Percentiles rank a stretch among this genome's conserved stretches.
Conservation (phyloP, 768 basidiomycete genomes). For the Xerocomus spinulosus region DNA sequence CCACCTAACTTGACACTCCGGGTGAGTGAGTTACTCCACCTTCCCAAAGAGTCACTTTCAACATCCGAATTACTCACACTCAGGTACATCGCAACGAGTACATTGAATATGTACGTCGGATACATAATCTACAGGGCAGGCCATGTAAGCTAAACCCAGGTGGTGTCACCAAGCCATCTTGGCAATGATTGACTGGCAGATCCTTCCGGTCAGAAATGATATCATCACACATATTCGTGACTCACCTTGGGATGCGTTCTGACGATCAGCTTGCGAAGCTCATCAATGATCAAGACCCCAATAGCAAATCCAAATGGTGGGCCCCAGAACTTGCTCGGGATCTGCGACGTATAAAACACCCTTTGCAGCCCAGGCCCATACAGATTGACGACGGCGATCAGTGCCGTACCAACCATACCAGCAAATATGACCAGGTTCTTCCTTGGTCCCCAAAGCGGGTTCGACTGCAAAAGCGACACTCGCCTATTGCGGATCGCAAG, state of each 20-base stretch:
- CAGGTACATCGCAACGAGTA: too few species aligned
- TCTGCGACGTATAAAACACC: constrained; percentile 41
- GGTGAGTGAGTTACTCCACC: too few species aligned
- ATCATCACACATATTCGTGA: not conserved
- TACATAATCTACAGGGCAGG: too few species aligned
- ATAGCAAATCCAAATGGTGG: constrained; percentile 42
- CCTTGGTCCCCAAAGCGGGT: constrained; percentile 45
- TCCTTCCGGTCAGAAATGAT: constrained; percentile 4
- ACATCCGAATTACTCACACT: too few species aligned
- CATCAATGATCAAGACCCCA: constrained; percentile 40
- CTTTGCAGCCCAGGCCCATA: constrained; percentile 42
- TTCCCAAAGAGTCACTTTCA: too few species aligned
- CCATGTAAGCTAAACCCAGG: too few species aligned
- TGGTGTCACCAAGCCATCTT: constrained; percentile 35
- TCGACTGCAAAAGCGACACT: constrained; percentile 39
- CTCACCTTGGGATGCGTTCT: constrained; percentile 40
- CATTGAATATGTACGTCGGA: too few species aligned
- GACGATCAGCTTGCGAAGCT: constrained; percentile 42
- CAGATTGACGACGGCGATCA: constrained; percentile 41
- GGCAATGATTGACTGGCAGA: constrained; percentile 36
- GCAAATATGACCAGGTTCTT: constrained; percentile 36
- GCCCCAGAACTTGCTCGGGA: constrained; percentile 47
- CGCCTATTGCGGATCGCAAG: constrained; percentile 43
- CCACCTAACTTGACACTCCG: too few species aligned
- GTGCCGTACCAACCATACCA: constrained; percentile 38